A percentile compares a stretch with the other conserved stretches of the same genome.
Evolutionary conservation across 208 protist species (phyloP).

Genomic region (Naegleria fowleri): DNA sequence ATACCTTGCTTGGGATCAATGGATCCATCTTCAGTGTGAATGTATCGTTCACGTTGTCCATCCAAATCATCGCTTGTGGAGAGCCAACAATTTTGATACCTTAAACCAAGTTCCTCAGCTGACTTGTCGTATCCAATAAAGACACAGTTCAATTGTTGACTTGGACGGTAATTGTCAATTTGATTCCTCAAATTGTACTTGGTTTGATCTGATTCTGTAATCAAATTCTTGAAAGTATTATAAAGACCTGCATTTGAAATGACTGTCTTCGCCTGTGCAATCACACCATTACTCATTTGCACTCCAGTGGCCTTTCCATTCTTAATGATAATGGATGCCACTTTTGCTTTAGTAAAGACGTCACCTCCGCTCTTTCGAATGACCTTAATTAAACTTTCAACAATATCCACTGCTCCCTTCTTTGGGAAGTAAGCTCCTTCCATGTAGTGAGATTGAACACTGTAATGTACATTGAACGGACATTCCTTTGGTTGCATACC

Average conservation of each 20-base stretch:
- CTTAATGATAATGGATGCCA: constrained; percentile 30
- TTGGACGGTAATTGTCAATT: not conserved
- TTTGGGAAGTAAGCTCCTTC: constrained; percentile 30
- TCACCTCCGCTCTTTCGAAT: constrained; percentile 21
- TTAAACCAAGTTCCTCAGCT: not conserved
- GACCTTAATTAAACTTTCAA: not conserved
- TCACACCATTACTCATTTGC: not conserved
- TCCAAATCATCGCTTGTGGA: not conserved
- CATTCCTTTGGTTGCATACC: constrained; percentile 24
- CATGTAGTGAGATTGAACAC: constrained; percentile 23
- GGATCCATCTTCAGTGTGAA: not conserved
- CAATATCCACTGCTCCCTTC: constrained; percentile 26
- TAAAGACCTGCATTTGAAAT: constrained; percentile 21
- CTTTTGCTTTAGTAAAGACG: constrained; percentile 26
- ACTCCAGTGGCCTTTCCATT: constrained; percentile 5
- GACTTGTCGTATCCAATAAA: constrained; percentile 19
- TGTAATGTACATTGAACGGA: constrained; percentile 29
- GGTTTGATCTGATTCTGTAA: not conserved
- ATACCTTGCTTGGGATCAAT: not conserved
- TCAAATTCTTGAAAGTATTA: constrained; percentile 10
- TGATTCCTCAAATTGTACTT: not conserved
- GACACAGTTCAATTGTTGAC: not conserved
- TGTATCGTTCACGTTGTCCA: not conserved
- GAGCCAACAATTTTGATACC: not conserved
- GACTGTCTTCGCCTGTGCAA: not conserved